Percentiles rank a stretch among this genome's conserved stretches.
Conservation (phyloP, 129 eudicot genomes). For the Silybum marianum region DNA sequence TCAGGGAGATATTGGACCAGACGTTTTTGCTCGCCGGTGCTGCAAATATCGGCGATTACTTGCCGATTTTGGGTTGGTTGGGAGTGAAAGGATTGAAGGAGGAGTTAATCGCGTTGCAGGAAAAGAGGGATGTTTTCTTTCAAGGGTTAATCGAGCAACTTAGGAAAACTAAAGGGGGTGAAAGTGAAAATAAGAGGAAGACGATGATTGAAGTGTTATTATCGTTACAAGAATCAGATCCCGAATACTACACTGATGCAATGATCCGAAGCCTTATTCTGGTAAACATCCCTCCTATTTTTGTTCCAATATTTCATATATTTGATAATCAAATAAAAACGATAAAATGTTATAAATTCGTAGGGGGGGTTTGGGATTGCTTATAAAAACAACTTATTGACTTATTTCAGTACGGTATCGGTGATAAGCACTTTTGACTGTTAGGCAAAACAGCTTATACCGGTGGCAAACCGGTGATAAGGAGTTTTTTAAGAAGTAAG, state of each 20-base stretch:
- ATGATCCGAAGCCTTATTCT: slow-evolving; percentile 35
- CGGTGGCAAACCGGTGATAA: too few species aligned
- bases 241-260: slow-evolving; percentile 31
- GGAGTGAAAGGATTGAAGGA: slow-evolving; percentile 28
- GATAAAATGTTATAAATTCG: too few species aligned
- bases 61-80: slow-evolving; percentile 28
- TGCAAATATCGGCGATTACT: slow-evolving; percentile 25
- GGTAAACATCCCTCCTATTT: slow-evolving; percentile 18
- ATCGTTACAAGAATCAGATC: slow-evolving; percentile 38
- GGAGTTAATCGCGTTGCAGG: slow-evolving; percentile 8
- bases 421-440: too few species aligned
- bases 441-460: too few species aligned
- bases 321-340: too few species aligned
- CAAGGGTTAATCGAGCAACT: slow-evolving; percentile 31
- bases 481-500: too few species aligned
- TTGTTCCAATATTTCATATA: neutral
- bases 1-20: slow-evolving; percentile 23
- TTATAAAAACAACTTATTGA: too few species aligned
- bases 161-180: slow-evolving; percentile 3
- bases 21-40: slow-evolving; percentile 20
- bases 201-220: slow-evolving; percentile 35
- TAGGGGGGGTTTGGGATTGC: too few species aligned
- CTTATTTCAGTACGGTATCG: too few species aligned
- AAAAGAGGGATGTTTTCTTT: slow-evolving; percentile 22
- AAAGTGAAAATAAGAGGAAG: slow-evolving; percentile 7